Evolutionary conservation across 2,329 filamentous ascomycete species (phyloP), one percentile per base, ranked within the genome.

Genomic region (Chrysoporthe austroafricana): DNA sequence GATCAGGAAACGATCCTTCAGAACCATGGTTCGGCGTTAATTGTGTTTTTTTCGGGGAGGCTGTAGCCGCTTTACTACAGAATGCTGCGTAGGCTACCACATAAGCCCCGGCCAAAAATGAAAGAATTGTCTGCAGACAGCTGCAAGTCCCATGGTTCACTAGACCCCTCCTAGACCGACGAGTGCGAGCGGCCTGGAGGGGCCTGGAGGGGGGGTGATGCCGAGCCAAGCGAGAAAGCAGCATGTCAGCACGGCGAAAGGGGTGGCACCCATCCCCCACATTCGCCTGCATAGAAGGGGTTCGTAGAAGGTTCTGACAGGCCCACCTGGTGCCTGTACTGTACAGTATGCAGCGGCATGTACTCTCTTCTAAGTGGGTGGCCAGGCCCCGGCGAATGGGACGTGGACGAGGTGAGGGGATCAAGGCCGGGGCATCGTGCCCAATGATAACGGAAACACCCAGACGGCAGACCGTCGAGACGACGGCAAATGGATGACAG

Each of bases 281-380:
- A 65, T 65, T 67, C 57, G 62, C 58, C 61, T 67, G 68, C 65
- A 67, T 67, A 64, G 63, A 60, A 65, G 58, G 59, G 62, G 32
- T 58, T 48, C 58, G 52, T 63, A 64, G 58, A 67, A 65, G 65
- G 62, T 63, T 64, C 62, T 69, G 57, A 67, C 65, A 63, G 65
- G 65, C 62, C 66, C 62, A 56, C 56, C 58, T 46, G 48, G 50
- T 59, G 48, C 50, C 57, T 21, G 57, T 59, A 26, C 26, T 26
- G 26, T 26, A 26, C 26, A 26, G 26, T 26, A 32, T 54, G 62
- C 32, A 26, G 58, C 14, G 59, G 59, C 52, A 66, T 65, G 66
- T 56, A 60, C 56, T 39, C 18, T 34, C 44, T 60, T 32, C 46
- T n/a, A 56, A 63, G n/a, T 52, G 54, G 67, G 34, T 52, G 57